Evolutionary conservation across 2,329 filamentous ascomycete species (phyloP), one percentile per base, ranked within the genome.

Genomic region (Phialophora macrospora): DNA sequence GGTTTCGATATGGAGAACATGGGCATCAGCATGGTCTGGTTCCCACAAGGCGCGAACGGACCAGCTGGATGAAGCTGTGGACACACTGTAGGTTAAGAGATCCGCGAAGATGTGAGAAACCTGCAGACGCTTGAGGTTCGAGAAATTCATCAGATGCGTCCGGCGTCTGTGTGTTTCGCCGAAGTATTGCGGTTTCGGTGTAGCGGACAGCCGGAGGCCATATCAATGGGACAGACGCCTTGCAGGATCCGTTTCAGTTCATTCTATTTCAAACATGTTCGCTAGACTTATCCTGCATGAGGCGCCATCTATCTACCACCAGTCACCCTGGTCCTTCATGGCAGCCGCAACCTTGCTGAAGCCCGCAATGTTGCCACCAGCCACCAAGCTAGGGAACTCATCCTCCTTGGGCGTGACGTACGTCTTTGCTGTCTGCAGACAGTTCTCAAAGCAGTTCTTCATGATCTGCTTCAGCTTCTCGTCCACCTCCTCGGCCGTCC

Each of bases 241-340:
- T 44, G 38, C 38, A n/a, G 4, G 2, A n/a, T n/a, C 5, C 4
- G 8, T n/a, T 20, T n/a, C 38, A 7, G 38, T 44, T n/a, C 32
- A 12, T 17, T 44, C 17, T 8, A 2, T 44, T 44, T 44, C 17
- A n/a, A 44, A 44, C 17, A 44, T 44, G 17, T 6, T 28, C 48
- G 48, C 48, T 51, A 51, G 26, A 55, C 52, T n/a, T 55, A 5
- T 30, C 6, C 28, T 1, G 7, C 26, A 20, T 11, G 8, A 12
- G 3, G 41, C 32, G 22, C 30, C 26, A 17, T 26, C 49, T 34
- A 34, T 62, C 38, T 66, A 83, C 82, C 85, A 98, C 94, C 93
- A 98, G 80, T 98, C 94, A 75, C 95, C 95, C 82, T 97, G 94
- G 80, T 96, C 92, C 78, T 90, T 87, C 94, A 98, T 98, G 75